A percentile compares a stretch with the other conserved stretches of the same genome.
Conservation (phyloP, 208 protist species). For the Wallacemonas sp. region DNA sequence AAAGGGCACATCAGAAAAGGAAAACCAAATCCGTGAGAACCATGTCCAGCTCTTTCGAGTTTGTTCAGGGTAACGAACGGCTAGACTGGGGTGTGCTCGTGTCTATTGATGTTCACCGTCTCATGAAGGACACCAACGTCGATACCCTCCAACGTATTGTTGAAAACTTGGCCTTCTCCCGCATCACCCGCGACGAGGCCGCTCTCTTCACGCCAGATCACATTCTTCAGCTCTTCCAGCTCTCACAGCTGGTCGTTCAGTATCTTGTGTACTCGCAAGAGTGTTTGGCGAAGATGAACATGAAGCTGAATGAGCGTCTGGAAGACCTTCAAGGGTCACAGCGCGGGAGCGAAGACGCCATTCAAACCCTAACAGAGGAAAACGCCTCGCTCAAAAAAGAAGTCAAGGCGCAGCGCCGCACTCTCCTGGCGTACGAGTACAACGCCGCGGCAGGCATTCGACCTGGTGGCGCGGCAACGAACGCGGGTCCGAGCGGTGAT, state of each 20-base stretch:
- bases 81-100: constrained; percentile 90
- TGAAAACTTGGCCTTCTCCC: constrained; percentile 88
- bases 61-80: constrained; percentile 82
- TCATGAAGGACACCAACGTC: constrained; percentile 82
- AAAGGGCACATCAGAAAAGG: no score
- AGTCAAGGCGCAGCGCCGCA: constrained; percentile 82
- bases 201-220: constrained; percentile 85
- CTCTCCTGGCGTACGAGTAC: constrained; percentile 85
- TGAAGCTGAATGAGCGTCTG: constrained; percentile 60
- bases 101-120: constrained; percentile 78
- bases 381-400: constrained; percentile 69
- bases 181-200: constrained; percentile 84
- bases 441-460: constrained; percentile 22
- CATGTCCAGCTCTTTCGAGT: constrained; percentile 55
- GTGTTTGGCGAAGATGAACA: constrained; percentile 81
- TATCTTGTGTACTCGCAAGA: constrained; percentile 91
- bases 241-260: constrained; percentile 86
- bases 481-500: neutral
- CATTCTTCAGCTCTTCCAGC: constrained; percentile 81
- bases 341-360: constrained; percentile 30
- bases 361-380: constrained; percentile 56
- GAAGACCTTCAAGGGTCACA: constrained; percentile 41
- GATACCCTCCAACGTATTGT: constrained; percentile 88
- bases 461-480: constrained; percentile 4
- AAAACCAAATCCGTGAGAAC: no score